Evolutionary conservation across 2,329 filamentous ascomycete genomes (phyloP), one percentile per base, ranked within the genome.

Genomic region (Diplodia sapinea): DNA sequence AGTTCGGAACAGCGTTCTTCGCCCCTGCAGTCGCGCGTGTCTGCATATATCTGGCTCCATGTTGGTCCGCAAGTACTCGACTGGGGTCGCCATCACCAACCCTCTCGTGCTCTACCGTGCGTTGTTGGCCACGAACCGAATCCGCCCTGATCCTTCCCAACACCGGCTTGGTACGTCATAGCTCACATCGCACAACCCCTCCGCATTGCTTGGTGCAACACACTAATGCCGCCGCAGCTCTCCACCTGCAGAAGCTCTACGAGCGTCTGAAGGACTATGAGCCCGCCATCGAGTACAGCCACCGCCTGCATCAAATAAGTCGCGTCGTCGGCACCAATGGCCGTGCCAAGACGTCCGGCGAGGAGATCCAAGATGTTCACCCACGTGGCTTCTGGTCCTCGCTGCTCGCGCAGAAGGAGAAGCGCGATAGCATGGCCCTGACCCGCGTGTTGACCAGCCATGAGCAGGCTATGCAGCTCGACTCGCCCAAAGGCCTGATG

Each of bases 191-290:
- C 55, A 47, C 43, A 17, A 13, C 47, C 15, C 38, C 9, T 9
- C 40, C 57, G 3, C 13, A 3, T 15, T 9, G n/a, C n/a, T n/a
- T n/a, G n/a, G n/a, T n/a, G n/a, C n/a, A n/a, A 70, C 47, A 65
- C 52, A 73, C 71, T 70, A 66, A 74, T 55, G 47, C 54, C n/a
- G 62, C 12, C 11, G 71, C 77, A 76, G 91, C 91, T 6, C 83
- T 92, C 50, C 90, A 94, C 77, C 83, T 94, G 1, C 90, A 92
- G 72, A 91, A 92, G 74, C 83, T 94, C 12, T 94, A 95, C 72
- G 81, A 87, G 47, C 85, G 88, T 2, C 81, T 94, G 50, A 93
- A 92, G 74, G 91, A 94, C 76, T 94, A 95, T 78, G 86, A 90
- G 43, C 92, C 91, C 0, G 85, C 88, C 56, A 72, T 85, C 13